Percentiles rank a stretch among this genome's conserved stretches.
Evolutionary conservation across 257 asterid genomes (phyloP).

Genomic region (Vinca minor): DNA sequence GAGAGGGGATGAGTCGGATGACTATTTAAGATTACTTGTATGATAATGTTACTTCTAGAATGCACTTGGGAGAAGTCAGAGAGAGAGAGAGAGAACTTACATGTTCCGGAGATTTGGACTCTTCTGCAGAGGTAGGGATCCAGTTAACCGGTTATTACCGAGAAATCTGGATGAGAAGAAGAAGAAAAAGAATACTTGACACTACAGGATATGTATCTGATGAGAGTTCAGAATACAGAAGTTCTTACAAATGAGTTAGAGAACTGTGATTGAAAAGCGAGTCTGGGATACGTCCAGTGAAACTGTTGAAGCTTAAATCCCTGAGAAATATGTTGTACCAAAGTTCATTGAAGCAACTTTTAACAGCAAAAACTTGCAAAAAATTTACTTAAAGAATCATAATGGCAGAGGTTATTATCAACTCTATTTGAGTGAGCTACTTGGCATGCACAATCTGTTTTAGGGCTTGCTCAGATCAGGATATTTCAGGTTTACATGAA

Average conservation of each 20-base stretch:
- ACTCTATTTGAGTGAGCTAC: background rate
- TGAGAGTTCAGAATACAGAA: conserved; percentile 3
- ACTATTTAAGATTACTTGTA: conserved; percentile 1
- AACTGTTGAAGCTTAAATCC: conserved; percentile 86
- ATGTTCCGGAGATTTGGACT: conserved; percentile 35
- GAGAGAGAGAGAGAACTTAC: conserved; percentile 26
- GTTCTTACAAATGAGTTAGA: conserved; percentile 48
- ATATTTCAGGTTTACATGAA: background rate
- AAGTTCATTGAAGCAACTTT: background rate
- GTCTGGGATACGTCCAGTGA: conserved; percentile 51
- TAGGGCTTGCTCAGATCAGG: background rate
- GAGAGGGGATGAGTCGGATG: background rate
- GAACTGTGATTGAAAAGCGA: conserved; percentile 43
- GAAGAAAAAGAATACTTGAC: background rate
- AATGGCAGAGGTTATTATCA: background rate
- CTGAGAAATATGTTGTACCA: conserved; percentile 32
- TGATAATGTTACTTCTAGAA: background rate
- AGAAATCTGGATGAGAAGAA: conserved; percentile 49
- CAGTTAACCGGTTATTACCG: conserved; percentile 63
- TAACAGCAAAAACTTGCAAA: background rate
- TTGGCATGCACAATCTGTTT: background rate
- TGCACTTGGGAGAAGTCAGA: too few relatives aligned
- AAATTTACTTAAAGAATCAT: background rate
- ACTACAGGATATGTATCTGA: background rate
- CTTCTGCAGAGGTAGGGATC: conserved; percentile 46